Evolutionary conservation across 2,329 filamentous ascomycete genomes (phyloP), one percentile per base, ranked within the genome.

Genomic region (Teratosphaeria zuluensis): DNA sequence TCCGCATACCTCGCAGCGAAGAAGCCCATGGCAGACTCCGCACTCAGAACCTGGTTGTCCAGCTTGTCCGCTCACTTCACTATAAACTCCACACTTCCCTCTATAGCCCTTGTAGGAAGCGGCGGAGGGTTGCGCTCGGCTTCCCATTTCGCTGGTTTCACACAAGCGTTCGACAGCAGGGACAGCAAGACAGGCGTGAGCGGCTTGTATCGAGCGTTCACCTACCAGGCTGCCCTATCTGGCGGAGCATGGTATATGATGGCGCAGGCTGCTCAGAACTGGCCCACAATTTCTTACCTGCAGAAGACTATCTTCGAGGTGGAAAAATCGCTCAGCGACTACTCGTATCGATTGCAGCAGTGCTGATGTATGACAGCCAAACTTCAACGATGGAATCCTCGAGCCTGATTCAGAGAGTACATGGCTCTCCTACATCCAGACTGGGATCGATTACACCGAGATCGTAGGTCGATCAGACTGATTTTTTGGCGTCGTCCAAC

Each of bases 181-280:
- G 75, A 78, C 55, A 73, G 71, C 59, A 62, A 69, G 55, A 63
- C 68, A 4, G 68, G 66, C 30, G 72, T 73, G 9, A 72, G 67
- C 33, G 76, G 76, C 7, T 63, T 78, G 0, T 76, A 71, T 53
- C 75, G 78, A 65, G 72, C 69, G 4, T 46, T 77, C 12, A 76
- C 74, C 2, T 78, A 78, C 59, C 72, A 77, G 35, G 66, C 72
- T 51, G 75, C n/a, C 1, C 66, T 77, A 4, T 74, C 73, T 30
- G 75, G 76, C 28, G 76, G 76, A 53, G 65, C 65, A 5, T 78
- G 75, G 76, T 62, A 78, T 9, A 62, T 77, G 0, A 73, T 72
- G 2, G 76, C 75, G 2, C 54, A 77, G 21, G 69, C 71, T 12
- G 75, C 73, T 4, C 76, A 76, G 61, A 73, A 77, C 58, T 76